Conservation (phyloP, 352 stramenopile genomes). For the Blastocystis sp. region DNA sequence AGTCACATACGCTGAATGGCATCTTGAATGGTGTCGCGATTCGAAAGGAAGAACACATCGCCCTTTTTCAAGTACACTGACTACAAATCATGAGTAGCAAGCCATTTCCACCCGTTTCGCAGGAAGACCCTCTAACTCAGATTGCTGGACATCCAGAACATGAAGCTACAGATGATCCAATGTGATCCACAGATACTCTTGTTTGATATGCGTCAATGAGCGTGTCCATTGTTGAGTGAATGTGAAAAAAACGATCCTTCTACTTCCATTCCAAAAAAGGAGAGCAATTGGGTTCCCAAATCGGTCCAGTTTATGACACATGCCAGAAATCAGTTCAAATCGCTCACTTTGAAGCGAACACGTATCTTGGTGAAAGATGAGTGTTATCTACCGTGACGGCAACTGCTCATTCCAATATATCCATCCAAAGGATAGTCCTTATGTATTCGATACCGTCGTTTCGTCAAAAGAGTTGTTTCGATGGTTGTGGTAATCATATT, state of each 20-base stretch:
- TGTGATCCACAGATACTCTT: neutral
- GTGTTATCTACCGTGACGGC: too few species aligned
- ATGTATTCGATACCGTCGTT: too few species aligned
- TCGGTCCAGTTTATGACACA: too few species aligned
- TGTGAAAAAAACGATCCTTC: neutral
- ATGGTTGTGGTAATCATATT: too few species aligned
- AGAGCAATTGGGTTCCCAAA: too few species aligned
- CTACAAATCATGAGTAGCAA: neutral
- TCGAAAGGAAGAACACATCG: slow-evolving; percentile 14
- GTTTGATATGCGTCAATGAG: neutral
- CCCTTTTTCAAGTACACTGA: neutral
- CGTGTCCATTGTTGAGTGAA: too few species aligned
- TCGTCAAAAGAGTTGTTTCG: too few species aligned
- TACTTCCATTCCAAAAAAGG: neutral
- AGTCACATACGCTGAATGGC: neutral
- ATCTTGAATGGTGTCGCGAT: neutral
- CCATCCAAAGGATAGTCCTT: too few species aligned
- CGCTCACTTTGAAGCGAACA: too few species aligned
- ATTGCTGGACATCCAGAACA: slow-evolving; percentile 2
- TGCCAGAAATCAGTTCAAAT: too few species aligned
- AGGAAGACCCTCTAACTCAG: neutral
- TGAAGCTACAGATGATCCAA: neutral
- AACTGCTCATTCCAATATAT: too few species aligned
- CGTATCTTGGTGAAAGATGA: too few species aligned
- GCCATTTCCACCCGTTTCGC: neutral